A percentile compares a stretch with the other conserved stretches of the same genome.
Conservation (phyloP, 345 rosid genomes). For the Ceriops tagal region DNA sequence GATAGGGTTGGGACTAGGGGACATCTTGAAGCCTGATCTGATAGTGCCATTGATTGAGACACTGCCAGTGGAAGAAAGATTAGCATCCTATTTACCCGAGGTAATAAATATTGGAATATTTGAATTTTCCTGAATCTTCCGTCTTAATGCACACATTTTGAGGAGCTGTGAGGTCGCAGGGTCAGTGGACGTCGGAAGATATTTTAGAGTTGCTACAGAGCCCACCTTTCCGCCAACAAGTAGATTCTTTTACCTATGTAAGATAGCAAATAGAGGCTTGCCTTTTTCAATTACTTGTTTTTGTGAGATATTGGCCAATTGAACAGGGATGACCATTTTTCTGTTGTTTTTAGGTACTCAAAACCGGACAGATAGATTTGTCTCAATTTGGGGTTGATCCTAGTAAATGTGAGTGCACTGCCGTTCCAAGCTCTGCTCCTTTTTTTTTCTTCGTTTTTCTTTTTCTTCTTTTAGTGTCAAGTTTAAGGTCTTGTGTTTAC, state of each 20-base stretch:
- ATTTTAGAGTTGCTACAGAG: slow-evolving; percentile 83
- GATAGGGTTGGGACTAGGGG: slow-evolving; percentile 77
- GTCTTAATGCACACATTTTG: not conserved
- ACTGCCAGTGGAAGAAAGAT: slow-evolving; percentile 56
- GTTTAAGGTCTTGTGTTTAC: not conserved
- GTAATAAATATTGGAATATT: slow-evolving; percentile 32
- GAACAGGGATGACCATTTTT: slow-evolving; percentile 3
- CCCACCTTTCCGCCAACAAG: slow-evolving; percentile 94
- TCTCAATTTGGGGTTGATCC: slow-evolving; percentile 92
- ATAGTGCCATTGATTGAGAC: slow-evolving; percentile 84
- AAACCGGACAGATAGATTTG: slow-evolving; percentile 94
- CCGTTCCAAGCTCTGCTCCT: not conserved
- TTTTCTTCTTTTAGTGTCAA: not conserved
- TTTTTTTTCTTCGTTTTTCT: not conserved
- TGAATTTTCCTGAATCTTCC: not conserved
- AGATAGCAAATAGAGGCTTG: slow-evolving; percentile 45
- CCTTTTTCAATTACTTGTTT: slow-evolving; percentile 7
- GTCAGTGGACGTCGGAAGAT: slow-evolving; percentile 66
- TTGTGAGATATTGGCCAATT: not conserved
- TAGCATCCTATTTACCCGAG: slow-evolving; percentile 83
- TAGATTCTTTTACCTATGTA: slow-evolving; percentile 92
- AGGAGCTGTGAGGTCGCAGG: slow-evolving; percentile 49
- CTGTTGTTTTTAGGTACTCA: slow-evolving; percentile 57
- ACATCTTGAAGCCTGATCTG: slow-evolving; percentile 82
- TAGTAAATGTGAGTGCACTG: slow-evolving; percentile 64